phyloP scores from a whole-genome alignment of 1,284 basidiomycete genomes.

The Apiotrichum gracile region DNA sequence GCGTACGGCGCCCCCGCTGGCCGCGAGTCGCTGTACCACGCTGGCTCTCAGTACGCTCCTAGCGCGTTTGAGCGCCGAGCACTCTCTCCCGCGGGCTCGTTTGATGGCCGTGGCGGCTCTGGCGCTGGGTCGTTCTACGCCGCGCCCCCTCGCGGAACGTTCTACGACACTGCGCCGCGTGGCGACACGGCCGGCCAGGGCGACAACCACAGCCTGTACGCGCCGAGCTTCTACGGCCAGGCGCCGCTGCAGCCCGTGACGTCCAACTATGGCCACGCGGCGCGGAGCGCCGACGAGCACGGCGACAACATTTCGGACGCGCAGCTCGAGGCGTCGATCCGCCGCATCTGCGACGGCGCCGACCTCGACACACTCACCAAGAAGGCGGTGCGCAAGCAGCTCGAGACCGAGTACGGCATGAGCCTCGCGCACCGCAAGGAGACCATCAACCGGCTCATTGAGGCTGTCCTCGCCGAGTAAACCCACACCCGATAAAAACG shows the following conservation, averaged over 20 bases:
- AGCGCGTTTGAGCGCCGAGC: constrained; percentile 31
- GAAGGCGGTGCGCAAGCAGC: constrained; percentile 70
- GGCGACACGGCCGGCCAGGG: constrained; percentile 3
- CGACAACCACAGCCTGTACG: constrained; percentile 22
- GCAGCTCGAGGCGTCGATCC: constrained; percentile 67
- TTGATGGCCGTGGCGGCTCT: constrained; percentile 28
- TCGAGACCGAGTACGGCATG: constrained; percentile 69
- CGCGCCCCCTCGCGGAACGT: constrained; percentile 1
- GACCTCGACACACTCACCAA: constrained; percentile 86
- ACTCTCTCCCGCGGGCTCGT: constrained; percentile 32
- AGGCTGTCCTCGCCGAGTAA: constrained; percentile 33
- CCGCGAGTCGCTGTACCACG: constrained; percentile 3
- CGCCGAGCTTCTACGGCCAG: constrained; percentile 25
- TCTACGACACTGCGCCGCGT: constrained; percentile 5
- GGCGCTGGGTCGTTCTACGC: constrained; percentile 25
- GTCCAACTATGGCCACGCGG: constrained; percentile 3
- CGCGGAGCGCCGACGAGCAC: neutral
- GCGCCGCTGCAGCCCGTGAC: constrained; percentile 18
- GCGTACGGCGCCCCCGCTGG: neutral
- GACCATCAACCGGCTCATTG: constrained; percentile 47
- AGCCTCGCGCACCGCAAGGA: constrained; percentile 45
- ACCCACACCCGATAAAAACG: neutral
- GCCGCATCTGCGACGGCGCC: constrained; percentile 63
- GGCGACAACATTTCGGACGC: constrained; percentile 52
- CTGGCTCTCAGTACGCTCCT: constrained; percentile 4